These are phyloP conservation scores for Fusarium annulatum DNA, from an alignment of 2,329 filamentous ascomycete genomes.

Conservation along the genomic window DNA sequence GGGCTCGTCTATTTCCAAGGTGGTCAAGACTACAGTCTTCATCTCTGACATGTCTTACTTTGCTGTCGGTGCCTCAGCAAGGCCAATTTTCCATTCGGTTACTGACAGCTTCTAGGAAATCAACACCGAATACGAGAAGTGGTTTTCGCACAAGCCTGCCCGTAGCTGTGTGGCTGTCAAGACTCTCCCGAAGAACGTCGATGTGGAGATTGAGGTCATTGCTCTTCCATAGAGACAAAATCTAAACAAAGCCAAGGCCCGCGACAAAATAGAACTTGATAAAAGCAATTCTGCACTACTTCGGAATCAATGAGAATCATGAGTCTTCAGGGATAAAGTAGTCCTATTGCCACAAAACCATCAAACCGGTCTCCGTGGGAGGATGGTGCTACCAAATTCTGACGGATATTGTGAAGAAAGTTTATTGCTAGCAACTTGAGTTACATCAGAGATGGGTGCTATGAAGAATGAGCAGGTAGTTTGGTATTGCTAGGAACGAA, in stretches of 20 bases:
- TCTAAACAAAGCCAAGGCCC: not conserved
- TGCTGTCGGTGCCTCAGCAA: conserved; percentile 57
- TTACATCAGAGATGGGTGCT: not conserved
- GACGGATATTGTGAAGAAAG: not conserved
- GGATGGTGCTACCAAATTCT: not conserved
- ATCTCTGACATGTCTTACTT: conserved; percentile 92
- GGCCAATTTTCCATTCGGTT: not conserved
- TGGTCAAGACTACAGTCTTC: conserved; percentile 95
- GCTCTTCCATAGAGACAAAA: conserved; percentile 67
- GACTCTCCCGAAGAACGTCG: conserved; percentile 85
- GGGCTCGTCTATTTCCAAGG: conserved; percentile 79
- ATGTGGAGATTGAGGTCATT: conserved; percentile 92
- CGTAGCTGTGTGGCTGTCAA: conserved; percentile 91
- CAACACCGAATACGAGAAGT: conserved; percentile 87
- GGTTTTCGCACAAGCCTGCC: conserved; percentile 86
- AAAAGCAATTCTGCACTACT: not conserved
- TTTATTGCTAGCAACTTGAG: not conserved
- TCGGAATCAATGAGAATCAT: not conserved
- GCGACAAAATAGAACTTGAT: not conserved
- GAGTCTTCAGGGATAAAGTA: not conserved
- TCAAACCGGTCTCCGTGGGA: not conserved
- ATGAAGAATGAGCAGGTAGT: not conserved
- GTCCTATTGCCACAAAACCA: not conserved
- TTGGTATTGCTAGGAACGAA: not conserved
- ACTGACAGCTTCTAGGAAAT: conserved; percentile 64